phyloP scores from a whole-genome alignment of 192 early-diverging fungal species.

The Linnemannia hyalina region DNA sequence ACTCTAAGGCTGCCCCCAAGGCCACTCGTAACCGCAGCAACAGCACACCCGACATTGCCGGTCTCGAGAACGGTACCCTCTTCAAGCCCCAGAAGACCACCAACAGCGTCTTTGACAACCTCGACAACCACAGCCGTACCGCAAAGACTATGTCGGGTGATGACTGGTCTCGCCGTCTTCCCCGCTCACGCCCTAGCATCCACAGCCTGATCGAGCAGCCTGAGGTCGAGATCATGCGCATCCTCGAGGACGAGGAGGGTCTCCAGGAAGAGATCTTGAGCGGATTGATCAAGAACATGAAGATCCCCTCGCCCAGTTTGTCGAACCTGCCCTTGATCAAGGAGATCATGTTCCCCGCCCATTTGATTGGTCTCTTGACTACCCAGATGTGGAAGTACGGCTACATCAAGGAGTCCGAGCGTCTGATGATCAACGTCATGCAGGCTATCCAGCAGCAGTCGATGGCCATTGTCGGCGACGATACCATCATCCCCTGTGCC shows the following conservation, averaged over 20 bases:
- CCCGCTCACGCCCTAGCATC: conserved; percentile 49
- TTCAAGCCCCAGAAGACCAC: conserved; percentile 52
- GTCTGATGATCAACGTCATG: conserved; percentile 90
- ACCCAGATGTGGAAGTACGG: conserved; percentile 92
- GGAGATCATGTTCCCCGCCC: conserved; percentile 97
- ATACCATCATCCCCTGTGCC: conserved; percentile 82
- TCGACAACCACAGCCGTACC: conserved; percentile 51
- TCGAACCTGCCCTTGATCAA: conserved; percentile 82
- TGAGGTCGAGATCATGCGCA: conserved; percentile 67
- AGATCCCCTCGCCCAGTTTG: conserved; percentile 88
- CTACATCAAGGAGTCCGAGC: conserved; percentile 85
- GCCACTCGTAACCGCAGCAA: conserved; percentile 42
- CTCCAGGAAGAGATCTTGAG: conserved; percentile 88
- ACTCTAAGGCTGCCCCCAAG: conserved; percentile 16
- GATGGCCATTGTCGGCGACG: conserved; percentile 77
- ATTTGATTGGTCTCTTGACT: conserved; percentile 88
- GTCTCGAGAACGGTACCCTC: conserved; percentile 40
- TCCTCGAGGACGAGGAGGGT: conserved; percentile 72
- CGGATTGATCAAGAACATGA: conserved; percentile 89
- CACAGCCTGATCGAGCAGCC: conserved; percentile 54
- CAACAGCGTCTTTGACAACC: conserved; percentile 54
- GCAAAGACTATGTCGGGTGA: conserved; percentile 54
- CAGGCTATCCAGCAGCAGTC: conserved; percentile 82
- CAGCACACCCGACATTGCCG: conserved; percentile 51
- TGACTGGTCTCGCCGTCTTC: conserved; percentile 51